Evolutionary conservation across 23 red algal genomes (phyloP).

Genomic region (Pyropia yezoensis): DNA sequence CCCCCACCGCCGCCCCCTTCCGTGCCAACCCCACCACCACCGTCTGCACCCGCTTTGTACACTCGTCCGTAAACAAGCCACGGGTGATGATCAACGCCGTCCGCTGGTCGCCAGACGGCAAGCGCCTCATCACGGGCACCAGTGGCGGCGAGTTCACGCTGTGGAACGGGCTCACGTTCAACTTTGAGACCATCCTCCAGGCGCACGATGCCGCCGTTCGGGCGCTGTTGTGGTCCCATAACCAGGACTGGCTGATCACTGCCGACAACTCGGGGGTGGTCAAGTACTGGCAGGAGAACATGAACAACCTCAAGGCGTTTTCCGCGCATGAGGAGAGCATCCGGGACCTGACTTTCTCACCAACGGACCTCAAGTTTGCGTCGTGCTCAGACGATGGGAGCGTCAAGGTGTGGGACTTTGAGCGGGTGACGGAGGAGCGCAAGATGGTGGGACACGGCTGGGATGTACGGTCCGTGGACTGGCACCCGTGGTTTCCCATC

Average conservation of each 20-base stretch:
- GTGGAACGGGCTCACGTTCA: slow-evolving; percentile 98
- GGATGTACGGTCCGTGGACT: slow-evolving; percentile 97
- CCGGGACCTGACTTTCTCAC: slow-evolving; percentile 74
- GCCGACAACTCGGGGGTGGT: slow-evolving; percentile 85
- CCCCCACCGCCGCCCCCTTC: slow-evolving; percentile 61
- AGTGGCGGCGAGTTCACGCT: slow-evolving; percentile 94
- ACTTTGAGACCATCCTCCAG: slow-evolving; percentile 98
- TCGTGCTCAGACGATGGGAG: slow-evolving; percentile 92
- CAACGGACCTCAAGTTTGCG: slow-evolving; percentile 85
- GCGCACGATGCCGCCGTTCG: slow-evolving; percentile 88
- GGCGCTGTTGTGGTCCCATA: slow-evolving; percentile 85
- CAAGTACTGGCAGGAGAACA: slow-evolving; percentile 97
- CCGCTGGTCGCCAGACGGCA: slow-evolving; percentile 93
- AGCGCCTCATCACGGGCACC: slow-evolving; percentile 95
- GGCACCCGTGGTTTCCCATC: slow-evolving; percentile 85
- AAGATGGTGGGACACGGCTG: slow-evolving; percentile 91
- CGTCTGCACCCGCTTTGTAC: slow-evolving; percentile 93
- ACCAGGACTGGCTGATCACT: slow-evolving; percentile 93
- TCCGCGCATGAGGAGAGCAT: slow-evolving; percentile 87
- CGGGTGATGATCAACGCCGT: slow-evolving; percentile 85
- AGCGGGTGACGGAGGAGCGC: slow-evolving; percentile 51
- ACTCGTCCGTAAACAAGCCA: slow-evolving; percentile 90
- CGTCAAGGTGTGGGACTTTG: slow-evolving; percentile 96
- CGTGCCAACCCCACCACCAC: slow-evolving; percentile 58
- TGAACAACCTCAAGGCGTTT: slow-evolving; percentile 99